phyloP scores from a whole-genome alignment of 495 filamentous ascomycete species.

The Eremomyces bilateralis region DNA sequence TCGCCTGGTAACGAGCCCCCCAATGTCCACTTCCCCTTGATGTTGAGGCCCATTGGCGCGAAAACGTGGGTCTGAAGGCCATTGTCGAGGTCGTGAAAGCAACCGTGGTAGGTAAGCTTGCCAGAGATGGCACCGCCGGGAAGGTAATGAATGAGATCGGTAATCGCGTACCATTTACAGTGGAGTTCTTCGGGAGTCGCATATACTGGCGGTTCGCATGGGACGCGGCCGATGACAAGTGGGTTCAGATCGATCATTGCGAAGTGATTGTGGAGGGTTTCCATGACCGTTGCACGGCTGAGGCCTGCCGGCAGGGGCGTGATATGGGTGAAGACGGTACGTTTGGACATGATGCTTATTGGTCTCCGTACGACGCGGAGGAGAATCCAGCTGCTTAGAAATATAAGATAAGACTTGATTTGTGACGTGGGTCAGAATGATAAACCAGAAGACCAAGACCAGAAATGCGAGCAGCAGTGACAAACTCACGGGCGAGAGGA shows the following conservation, averaged over 20 bases:
- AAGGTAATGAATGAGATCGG: conserved; percentile 49
- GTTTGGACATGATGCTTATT: conserved; percentile 25
- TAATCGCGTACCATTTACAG: conserved; percentile 49
- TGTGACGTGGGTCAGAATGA: too few species aligned
- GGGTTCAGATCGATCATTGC: conserved; percentile 72
- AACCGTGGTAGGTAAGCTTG: conserved; percentile 50
- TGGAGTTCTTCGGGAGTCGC: conserved; percentile 42
- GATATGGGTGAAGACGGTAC: conserved; percentile 41
- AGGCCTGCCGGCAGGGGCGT: conserved; percentile 49
- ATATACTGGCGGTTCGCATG: conserved; percentile 36
- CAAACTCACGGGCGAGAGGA: too few species aligned
- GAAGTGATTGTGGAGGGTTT: conserved; percentile 46
- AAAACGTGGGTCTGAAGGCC: conserved; percentile 59
- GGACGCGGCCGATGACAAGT: conserved; percentile 44
- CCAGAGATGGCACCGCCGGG: conserved; percentile 40
- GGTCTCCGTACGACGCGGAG: too few species aligned
- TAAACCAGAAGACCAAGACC: too few species aligned
- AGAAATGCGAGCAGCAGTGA: too few species aligned
- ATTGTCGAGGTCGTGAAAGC: conserved; percentile 45
- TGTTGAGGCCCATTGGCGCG: conserved; percentile 44
- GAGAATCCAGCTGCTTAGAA: too few species aligned
- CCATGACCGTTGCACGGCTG: conserved; percentile 40
- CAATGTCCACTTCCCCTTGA: conserved; percentile 45
- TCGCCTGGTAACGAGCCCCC: conserved; percentile 44
- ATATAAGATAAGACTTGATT: too few species aligned